These are phyloP conservation scores for Coemansia sp. DNA, from an alignment of 192 early-diverging fungal species.

Conservation along the genomic window DNA sequence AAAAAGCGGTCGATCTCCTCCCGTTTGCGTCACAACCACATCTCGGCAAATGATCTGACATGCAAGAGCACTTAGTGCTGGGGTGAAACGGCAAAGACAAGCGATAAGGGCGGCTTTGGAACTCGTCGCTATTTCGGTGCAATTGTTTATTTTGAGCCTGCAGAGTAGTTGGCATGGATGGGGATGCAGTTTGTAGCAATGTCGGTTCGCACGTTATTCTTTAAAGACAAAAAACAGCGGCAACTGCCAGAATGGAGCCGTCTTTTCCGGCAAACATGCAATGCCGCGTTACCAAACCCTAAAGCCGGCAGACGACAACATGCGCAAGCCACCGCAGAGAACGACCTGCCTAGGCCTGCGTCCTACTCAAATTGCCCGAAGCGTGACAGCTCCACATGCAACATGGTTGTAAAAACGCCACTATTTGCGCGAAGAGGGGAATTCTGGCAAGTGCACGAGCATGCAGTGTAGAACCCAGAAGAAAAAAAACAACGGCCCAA, in stretches of 20 bases:
- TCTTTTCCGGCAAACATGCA: background rate
- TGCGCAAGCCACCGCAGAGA: background rate
- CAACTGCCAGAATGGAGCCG: background rate
- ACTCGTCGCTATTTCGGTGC: background rate
- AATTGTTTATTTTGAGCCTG: slow-evolving; percentile 4
- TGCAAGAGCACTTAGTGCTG: background rate
- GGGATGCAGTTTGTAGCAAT: slow-evolving; percentile 1
- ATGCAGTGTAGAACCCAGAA: background rate
- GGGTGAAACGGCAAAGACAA: background rate
- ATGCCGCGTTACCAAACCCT: background rate
- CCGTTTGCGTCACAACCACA: no score
- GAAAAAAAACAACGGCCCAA: background rate
- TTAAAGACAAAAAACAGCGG: background rate
- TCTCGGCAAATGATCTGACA: slow-evolving; percentile 8
- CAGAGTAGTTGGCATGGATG: background rate
- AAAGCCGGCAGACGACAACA: background rate
- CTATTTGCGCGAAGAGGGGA: background rate
- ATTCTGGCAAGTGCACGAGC: background rate
- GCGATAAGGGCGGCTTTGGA: background rate
- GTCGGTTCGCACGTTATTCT: background rate
- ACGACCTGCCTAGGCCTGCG: background rate
- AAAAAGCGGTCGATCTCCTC: background rate
- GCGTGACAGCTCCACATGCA: background rate
- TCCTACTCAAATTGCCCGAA: slow-evolving; percentile 4
- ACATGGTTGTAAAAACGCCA: background rate